Conservation (phyloP, 257 asterid species). For the Nicotiana attenuata region DNA sequence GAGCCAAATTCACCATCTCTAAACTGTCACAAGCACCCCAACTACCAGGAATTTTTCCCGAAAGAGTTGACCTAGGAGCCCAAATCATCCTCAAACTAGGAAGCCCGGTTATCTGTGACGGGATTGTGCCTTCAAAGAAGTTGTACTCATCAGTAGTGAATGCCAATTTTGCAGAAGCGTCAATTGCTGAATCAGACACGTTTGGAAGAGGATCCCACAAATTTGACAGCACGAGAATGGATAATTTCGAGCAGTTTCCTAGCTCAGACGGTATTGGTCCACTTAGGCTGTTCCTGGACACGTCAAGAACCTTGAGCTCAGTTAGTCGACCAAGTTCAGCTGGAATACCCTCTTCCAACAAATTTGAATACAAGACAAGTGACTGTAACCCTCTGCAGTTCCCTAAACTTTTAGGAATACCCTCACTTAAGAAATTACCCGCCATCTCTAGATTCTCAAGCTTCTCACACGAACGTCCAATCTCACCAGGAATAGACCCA, state of each 20-base stretch:
- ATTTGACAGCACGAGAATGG: conserved; percentile 73
- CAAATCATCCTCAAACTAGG: conserved; percentile 79
- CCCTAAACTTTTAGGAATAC: conserved; percentile 60
- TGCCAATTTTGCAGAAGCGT: conserved; percentile 29
- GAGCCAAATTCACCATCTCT: conserved; percentile 84
- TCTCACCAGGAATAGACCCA: conserved; percentile 61
- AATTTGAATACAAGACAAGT: conserved; percentile 58
- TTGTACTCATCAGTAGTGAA: conserved; percentile 57
- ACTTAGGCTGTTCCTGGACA: conserved; percentile 80
- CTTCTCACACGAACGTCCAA: conserved; percentile 61
- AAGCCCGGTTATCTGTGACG: conserved; percentile 46
- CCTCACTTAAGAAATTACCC: conserved; percentile 54
- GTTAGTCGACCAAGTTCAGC: conserved; percentile 57
- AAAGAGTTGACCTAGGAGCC: conserved; percentile 78
- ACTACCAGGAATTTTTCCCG: conserved; percentile 52
- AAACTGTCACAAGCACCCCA: conserved; percentile 75
- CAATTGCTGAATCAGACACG: conserved; percentile 29
- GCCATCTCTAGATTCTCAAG: conserved; percentile 80
- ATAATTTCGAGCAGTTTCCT: conserved; percentile 62
- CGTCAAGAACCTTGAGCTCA: conserved; percentile 74
- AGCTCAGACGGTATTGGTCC: conserved; percentile 60
- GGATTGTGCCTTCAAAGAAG: conserved; percentile 65
- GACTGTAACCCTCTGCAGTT: conserved; percentile 59
- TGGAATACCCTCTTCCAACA: conserved; percentile 73
- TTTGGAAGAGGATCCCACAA: conserved; percentile 70